Conservation (phyloP, 371 early-diverging fungal species). For the Mortierella sp. region DNA sequence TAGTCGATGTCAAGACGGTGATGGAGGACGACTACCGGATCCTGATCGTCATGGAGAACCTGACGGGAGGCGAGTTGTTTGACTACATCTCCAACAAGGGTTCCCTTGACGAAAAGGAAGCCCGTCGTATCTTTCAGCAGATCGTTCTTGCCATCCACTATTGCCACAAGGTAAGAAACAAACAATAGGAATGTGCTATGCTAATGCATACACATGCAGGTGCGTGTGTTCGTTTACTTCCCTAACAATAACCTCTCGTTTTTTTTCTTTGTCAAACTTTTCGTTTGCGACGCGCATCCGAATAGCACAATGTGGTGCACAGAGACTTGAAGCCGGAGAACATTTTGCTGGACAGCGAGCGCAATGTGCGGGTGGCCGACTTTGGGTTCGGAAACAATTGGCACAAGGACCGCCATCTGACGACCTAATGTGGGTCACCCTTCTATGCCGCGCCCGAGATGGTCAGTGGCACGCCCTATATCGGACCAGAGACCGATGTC, state of each 20-base stretch:
- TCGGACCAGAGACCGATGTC: slow-evolving; percentile 83
- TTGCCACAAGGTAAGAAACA: slow-evolving; percentile 81
- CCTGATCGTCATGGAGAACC: slow-evolving; percentile 95
- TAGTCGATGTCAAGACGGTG: slow-evolving; percentile 91
- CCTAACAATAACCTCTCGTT: background rate
- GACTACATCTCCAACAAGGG: slow-evolving; percentile 93
- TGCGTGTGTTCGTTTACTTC: background rate
- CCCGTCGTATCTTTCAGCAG: slow-evolving; percentile 94
- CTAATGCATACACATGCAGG: background rate
- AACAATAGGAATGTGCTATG: background rate
- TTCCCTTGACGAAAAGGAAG: slow-evolving; percentile 85
- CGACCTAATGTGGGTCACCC: slow-evolving; percentile 95
- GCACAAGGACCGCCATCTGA: slow-evolving; percentile 82
- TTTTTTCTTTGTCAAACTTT: background rate
- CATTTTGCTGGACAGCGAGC: slow-evolving; percentile 81
- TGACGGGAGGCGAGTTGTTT: slow-evolving; percentile 97
- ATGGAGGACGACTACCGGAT: slow-evolving; percentile 86
- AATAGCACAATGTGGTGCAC: slow-evolving; percentile 66
- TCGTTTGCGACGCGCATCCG: background rate
- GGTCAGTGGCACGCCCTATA: slow-evolving; percentile 80
- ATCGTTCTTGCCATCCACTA: slow-evolving; percentile 96
- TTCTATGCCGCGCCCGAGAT: slow-evolving; percentile 94
- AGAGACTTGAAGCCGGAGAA: slow-evolving; percentile 94
- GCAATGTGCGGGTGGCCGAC: slow-evolving; percentile 88
- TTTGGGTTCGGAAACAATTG: slow-evolving; percentile 97